Conservation (phyloP, 495 filamentous ascomycete species). For the Neurospora sp. region DNA sequence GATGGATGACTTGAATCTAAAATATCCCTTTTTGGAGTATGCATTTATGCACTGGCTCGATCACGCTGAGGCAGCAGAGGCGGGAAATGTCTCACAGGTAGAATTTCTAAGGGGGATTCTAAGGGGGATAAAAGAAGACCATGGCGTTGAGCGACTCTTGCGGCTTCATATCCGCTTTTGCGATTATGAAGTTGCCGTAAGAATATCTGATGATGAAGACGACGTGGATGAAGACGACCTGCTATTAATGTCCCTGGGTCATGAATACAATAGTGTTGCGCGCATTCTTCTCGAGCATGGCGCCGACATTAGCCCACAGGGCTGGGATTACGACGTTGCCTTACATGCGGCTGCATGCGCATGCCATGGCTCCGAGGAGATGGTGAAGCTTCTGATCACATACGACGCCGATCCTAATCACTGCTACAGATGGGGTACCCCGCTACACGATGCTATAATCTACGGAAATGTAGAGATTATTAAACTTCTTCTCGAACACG, state of each 20-base stretch:
- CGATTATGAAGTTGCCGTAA: no score
- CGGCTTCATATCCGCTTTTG: no score
- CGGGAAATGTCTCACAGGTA: not conserved
- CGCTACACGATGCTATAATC: no score
- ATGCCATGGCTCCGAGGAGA: not conserved
- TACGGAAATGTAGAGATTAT: not conserved
- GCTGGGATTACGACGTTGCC: slow-evolving; percentile 9
- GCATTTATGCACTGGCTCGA: not conserved
- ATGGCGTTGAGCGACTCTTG: not conserved
- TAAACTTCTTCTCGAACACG: slow-evolving; percentile 2
- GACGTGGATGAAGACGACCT: no score
- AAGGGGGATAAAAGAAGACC: no score
- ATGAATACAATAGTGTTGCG: not conserved
- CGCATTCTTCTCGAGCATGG: not conserved
- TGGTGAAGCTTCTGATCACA: not conserved
- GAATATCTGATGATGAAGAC: no score
- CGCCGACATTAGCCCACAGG: slow-evolving; percentile 8
- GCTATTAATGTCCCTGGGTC: not conserved
- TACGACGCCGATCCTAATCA: slow-evolving; percentile 3
- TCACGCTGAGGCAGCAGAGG: slow-evolving; percentile 5
- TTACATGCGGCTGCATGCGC: not conserved
- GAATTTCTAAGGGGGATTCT: not conserved
- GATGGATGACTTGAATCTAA: no score
- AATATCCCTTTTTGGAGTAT: not conserved
- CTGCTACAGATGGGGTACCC: not conserved